Base-by-base conservation (phyloP, 805 yeast species). In the Starmerella kuoi region DNA sequence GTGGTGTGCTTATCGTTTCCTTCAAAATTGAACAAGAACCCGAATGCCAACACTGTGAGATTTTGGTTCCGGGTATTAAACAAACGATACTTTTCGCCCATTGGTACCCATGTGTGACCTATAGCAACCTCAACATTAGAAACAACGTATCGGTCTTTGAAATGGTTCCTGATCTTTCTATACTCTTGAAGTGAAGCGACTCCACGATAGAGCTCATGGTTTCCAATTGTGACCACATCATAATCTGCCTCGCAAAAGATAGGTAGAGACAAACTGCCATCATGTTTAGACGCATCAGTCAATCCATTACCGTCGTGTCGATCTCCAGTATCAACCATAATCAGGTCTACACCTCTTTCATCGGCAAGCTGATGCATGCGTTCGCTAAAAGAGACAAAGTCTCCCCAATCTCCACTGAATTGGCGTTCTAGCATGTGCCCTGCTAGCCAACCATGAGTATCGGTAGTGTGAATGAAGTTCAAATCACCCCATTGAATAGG, bases 391-490 rank as follows among this genome's bases (percentile, higher is more conserved):
- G 87, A 76, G 2, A 81, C 58, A 45, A 80, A 84, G 55, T 87
- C 94, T n/a, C 95, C 96, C 95, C 95, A 87, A 57, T 86, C 83
- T 6, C 80, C 88, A 37, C 57, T 45, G 43, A 55, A 55, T 35
- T 50, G 39, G 23, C 71, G 67, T 59, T 87, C 96, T 50, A 77
- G 76, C 31, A 74, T 53, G 63, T 88, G 98, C 0, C 96, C 96
- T 4, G 88, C 77, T 49, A 80, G 74, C 98, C 98, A 91, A 25
- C 69, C 96, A 60, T 91, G 98, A 2, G 96, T 88, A 55, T 91
- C 98, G 0, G 98, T 91, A 1, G 97, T 87, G 55, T 88, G 97
- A 21, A 88, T 55, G 53, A 91, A 83, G 62, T 91, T 88, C 36
- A 91, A 44, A 42, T 77, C 73, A 0, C 87, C 86, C 72, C 86